Evolutionary conservation across 306 rosid species (phyloP), one percentile per base, ranked within the genome.

Genomic region (Trichosanthes truncata): DNA sequence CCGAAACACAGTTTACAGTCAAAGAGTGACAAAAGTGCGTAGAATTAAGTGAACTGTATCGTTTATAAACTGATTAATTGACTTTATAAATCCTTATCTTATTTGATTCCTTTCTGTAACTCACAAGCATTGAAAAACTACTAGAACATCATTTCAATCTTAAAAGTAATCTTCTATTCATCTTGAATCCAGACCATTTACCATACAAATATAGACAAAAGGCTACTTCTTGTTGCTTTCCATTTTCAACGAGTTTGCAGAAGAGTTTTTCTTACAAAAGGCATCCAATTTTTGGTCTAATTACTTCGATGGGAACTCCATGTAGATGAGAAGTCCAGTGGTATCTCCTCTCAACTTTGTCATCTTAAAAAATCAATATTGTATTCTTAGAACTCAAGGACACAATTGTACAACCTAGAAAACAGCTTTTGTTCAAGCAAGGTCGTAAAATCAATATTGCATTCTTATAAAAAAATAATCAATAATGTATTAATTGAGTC

Each of bases 11-110:
- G 36, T 41, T 36, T 57, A 79, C 10, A 7, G 69, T 85, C 59
- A 81, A 82, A 41, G 79, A 73, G 43, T 73, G 80, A 25, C 78
- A 72, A 76, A 40, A 66, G 74, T 79, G 56, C 60, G 63, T 23
- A 82, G 7, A 26, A 48, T 31, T 14, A 60, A 56, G 66, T 15
- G 75, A 80, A 29, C 48, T 29, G 12, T 26, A 29, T 41, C 40
- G 1, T 48, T 6, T 17, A 25, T 74, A 9, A 74, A 74, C 55
- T 4, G 15, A 74, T 43, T 26, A 73, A 46, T 25, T 17, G 77
- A 74, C 40, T 48, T 73, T 29, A 26, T 48, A 45, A 46, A 17
- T 31, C 61, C 78, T 73, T 46, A 13, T 8, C 21, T 46, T 23
- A 9, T 51, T 74, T 33, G 6, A 48, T 48, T 48, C n/a, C 29